A percentile compares a stretch with the other conserved stretches of the same genome.
phyloP scores from a whole-genome alignment of 2,329 filamentous ascomycete species.

The Scedosporium apiospermum region DNA sequence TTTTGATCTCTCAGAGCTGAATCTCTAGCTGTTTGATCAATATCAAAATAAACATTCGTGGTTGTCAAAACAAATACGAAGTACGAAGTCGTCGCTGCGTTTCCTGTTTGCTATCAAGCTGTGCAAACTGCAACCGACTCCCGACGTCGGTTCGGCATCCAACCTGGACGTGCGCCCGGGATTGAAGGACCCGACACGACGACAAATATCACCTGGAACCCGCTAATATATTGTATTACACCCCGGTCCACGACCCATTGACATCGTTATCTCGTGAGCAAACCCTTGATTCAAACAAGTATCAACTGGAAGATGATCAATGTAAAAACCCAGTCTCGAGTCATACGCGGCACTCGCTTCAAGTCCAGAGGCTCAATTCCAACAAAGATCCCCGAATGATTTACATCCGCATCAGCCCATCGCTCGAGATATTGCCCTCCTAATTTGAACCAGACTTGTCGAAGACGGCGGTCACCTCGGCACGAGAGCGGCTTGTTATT shows the following conservation, averaged over 20 bases:
- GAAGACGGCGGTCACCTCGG: not conserved
- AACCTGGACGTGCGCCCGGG: not conserved
- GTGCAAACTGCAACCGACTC: not conserved
- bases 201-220: not conserved
- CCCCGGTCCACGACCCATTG: not conserved
- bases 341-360: not conserved
- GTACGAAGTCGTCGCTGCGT: no score
- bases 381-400: not conserved
- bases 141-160: not conserved
- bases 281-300: not conserved
- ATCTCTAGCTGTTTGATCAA: not conserved
- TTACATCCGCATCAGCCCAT: not conserved
- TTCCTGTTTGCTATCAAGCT: no score
- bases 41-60: not conserved
- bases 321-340: no score
- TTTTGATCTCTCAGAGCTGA: not conserved
- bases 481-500: not conserved
- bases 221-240: not conserved
- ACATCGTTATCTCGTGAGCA: not conserved
- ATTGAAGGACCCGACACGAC: not conserved
- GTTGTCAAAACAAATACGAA: not conserved
- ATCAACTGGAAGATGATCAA: not conserved
- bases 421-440: not conserved
- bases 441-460: not conserved
- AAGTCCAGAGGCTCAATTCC: not conserved